phyloP scores from a whole-genome alignment of 139 green algal species.

The Pleodorina starrii region DNA sequence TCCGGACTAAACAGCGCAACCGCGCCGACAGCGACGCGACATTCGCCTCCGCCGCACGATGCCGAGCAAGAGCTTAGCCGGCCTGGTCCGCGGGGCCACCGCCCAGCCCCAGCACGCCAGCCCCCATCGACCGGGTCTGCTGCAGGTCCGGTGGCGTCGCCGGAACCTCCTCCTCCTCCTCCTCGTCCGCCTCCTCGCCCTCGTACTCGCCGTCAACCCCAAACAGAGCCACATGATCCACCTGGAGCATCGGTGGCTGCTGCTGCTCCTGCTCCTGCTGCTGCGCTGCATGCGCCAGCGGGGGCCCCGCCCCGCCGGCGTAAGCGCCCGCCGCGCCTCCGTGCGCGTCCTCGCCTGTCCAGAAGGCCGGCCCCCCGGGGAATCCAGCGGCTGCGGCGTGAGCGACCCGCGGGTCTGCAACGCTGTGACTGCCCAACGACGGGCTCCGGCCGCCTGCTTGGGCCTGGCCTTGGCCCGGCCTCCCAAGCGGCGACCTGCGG shows the following conservation, averaged over 20 bases:
- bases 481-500: background rate
- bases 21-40: too few species aligned
- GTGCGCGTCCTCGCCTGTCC: background rate
- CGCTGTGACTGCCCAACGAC: background rate
- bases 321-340: background rate
- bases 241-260: background rate
- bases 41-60: background rate
- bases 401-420: background rate
- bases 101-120: background rate
- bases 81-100: background rate
- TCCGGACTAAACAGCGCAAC: too few species aligned
- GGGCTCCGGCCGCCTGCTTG: background rate
- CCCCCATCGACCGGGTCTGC: background rate
- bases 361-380: background rate
- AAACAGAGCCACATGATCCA: conserved; percentile 13
- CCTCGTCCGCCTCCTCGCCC: conserved; percentile 8
- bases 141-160: conserved; percentile 26
- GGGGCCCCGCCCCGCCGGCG: too few species aligned
- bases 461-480: background rate
- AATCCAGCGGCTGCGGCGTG: background rate
- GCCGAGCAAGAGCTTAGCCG: too few species aligned
- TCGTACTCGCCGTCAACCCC: conserved; percentile 15
- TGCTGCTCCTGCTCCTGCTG: conserved; percentile 9
- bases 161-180: conserved; percentile 40
- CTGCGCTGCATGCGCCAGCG: too few species aligned